Base-by-base conservation (phyloP, 306 rosid genomes). In the Gastrolobium bilobum region DNA sequence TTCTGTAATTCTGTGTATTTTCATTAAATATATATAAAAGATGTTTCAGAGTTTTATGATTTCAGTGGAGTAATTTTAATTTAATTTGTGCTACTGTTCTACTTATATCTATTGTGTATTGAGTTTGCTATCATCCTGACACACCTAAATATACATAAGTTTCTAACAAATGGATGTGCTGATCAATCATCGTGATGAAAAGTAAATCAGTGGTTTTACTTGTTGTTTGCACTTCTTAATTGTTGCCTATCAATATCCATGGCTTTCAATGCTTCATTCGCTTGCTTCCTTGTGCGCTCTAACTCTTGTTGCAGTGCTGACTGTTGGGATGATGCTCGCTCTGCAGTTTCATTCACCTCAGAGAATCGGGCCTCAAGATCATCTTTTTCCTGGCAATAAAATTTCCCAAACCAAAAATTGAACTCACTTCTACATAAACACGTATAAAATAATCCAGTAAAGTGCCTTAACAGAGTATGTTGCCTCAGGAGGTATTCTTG, bases 161-260 rank as follows among this genome's bases (percentile, higher is more conserved):
- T 76, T 70, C 43, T 15, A 76, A 66, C 63, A 50, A 37, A 78
- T 58, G 70, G 34, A 68, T 66, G 65, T 60, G 51, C 58, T 38
- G 71, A 73, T 71, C 64, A 81, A 68, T 50, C 26, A 64, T 67
- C 47, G 53, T 42, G 61, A 61, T 68, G 63, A 60, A 79, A 7
- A 54, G 89, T 6, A 34, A 77, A 82, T 38, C 39, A 70, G 65
- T 51, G 70, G 71, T 40, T 66, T 87, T 96, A 96, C 99, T 89
- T 96, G 79, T 96, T 96, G 86, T 96, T 96, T 82, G 92, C 92
- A 83, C 94, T 91, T 88, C 99, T 85, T 73, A 96, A 79, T 82
- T 96, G 99, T 83, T 96, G 99, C 60, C 99, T 90, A 71, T 96
- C 99, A 31, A 76, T 88, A 87, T 96, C 98, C 89, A 96, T 93